Evolutionary conservation across 768 basidiomycete genomes (phyloP), one percentile per base, ranked within the genome.

Genomic region (Mycena vulgaris): DNA sequence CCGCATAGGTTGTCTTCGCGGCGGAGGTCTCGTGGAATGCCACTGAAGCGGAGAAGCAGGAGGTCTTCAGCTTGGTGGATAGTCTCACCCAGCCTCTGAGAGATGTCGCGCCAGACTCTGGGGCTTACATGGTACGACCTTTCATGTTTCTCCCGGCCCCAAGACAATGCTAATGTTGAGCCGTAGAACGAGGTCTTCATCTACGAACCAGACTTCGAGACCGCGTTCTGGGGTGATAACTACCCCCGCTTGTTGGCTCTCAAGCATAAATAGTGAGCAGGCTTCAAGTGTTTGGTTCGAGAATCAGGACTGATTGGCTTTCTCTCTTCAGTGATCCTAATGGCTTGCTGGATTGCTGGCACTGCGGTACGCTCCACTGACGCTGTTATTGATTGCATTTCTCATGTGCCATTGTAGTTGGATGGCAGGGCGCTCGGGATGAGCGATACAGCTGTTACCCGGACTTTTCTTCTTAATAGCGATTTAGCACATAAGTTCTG

Each of bases 201-300:
- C 55, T 58, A 66, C 33, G 56, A 66, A 25, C 55, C 76, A 9
- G 72, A 79, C 66, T 76, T 80, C 47, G 69, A 74, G 63, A 45
- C 71, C 33, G 71, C 81, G 31, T 82, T 78, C 71, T 83, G 82
- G 82, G 82, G 81, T n/a, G 33, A 51, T 21, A 83, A 83, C 70
- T 82, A 83, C 64, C 61, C 67, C 25, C 71, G 70, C 47, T 69
- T 82, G 9, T 68, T 82, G 8, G 55, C 59, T 14, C 71, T 82
- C 58, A 82, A 83, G 74, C 58, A 69, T 39, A 80, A 81, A 70
- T 83, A 81, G 80, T 82, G 79, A 76, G 42, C 55, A 16, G 11
- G 19, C 31, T 30, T 45, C 45, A n/a, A 28, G 40, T 61, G n/a
- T 51, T 40, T 62, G 17, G 30, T 51, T 56, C n/a, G n/a, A 47